Evolutionary conservation across 805 yeast genomes (phyloP).

Genomic region (Debaryomyces maramus): DNA sequence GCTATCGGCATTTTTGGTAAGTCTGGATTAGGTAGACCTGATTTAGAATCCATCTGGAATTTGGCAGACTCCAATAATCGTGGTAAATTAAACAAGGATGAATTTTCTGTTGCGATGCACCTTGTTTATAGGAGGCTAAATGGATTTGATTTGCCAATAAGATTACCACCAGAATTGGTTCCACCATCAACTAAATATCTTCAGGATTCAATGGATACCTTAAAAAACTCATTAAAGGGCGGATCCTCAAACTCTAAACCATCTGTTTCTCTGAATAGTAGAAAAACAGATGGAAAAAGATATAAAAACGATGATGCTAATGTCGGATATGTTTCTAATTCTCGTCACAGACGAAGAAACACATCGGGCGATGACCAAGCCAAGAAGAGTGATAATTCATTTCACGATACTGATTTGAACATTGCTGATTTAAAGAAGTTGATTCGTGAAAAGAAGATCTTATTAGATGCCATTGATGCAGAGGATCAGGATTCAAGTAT

Average conservation of each 20-base stretch:
- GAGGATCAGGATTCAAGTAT: slow-evolving; percentile 50
- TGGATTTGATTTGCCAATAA: slow-evolving; percentile 80
- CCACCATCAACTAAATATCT: slow-evolving; percentile 83
- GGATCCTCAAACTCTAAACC: slow-evolving; percentile 23
- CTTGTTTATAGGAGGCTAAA: slow-evolving; percentile 86
- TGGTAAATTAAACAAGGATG: slow-evolving; percentile 84
- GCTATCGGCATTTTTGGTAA: slow-evolving; percentile 88
- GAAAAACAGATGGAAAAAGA: slow-evolving; percentile 32
- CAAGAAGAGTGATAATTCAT: slow-evolving; percentile 13
- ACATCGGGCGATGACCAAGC: slow-evolving; percentile 16
- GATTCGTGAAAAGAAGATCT: slow-evolving; percentile 68
- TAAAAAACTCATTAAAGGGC: slow-evolving; percentile 62
- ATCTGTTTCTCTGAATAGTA: slow-evolving; percentile 22
- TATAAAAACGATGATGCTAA: slow-evolving; percentile 74
- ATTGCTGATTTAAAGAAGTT: slow-evolving; percentile 60
- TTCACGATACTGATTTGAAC: slow-evolving; percentile 36
- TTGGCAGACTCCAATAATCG: slow-evolving; percentile 79
- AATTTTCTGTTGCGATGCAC: slow-evolving; percentile 97
- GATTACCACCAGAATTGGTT: slow-evolving; percentile 82
- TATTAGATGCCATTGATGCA: slow-evolving; percentile 70
- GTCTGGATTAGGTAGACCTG: slow-evolving; percentile 83
- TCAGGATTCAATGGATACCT: slow-evolving; percentile 65
- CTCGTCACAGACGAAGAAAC: slow-evolving; percentile 51
- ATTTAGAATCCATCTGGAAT: slow-evolving; percentile 89
- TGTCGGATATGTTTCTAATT: slow-evolving; percentile 66